phyloP scores from a whole-genome alignment of 2,329 filamentous ascomycete genomes.

The Fusarium sambucinum region DNA sequence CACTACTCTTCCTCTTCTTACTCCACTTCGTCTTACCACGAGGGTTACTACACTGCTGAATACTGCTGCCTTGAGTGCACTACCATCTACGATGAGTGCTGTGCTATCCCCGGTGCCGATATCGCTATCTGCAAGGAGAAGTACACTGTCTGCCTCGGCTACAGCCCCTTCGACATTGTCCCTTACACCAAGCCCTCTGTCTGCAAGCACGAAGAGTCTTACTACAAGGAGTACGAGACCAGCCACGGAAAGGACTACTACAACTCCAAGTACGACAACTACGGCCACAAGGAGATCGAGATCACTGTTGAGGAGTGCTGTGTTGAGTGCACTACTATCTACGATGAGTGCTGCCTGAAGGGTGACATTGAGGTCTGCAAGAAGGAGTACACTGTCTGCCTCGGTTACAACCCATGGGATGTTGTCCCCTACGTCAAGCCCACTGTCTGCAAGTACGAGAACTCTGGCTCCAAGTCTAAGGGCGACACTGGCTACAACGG shows the following conservation, averaged over 20 bases:
- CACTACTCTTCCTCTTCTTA: not conserved
- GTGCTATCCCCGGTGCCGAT: conserved; percentile 11
- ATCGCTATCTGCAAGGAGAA: conserved; percentile 22
- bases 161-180: conserved; percentile 17
- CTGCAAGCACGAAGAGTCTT: conserved; percentile 36
- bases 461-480: not conserved
- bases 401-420: conserved; percentile 27
- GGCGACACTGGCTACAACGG: not conserved
- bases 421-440: conserved; percentile 25
- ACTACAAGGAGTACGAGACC: conserved; percentile 25
- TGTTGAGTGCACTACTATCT: conserved; percentile 28
- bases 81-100: conserved; percentile 34
- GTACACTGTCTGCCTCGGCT: conserved; percentile 34
- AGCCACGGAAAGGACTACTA: conserved; percentile 18
- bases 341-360: conserved; percentile 27
- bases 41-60: conserved; percentile 33
- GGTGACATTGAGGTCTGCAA: conserved; percentile 21
- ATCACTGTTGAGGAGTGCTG: conserved; percentile 31
- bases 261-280: conserved; percentile 21
- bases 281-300: not conserved
- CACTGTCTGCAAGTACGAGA: conserved; percentile 27
- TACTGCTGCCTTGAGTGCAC: conserved; percentile 36
- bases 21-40: conserved; percentile 12
- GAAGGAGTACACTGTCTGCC: conserved; percentile 23
- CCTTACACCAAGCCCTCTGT: conserved; percentile 21